Evolutionary conservation across 768 basidiomycete genomes (phyloP).

Genomic region (Russula sp.): DNA sequence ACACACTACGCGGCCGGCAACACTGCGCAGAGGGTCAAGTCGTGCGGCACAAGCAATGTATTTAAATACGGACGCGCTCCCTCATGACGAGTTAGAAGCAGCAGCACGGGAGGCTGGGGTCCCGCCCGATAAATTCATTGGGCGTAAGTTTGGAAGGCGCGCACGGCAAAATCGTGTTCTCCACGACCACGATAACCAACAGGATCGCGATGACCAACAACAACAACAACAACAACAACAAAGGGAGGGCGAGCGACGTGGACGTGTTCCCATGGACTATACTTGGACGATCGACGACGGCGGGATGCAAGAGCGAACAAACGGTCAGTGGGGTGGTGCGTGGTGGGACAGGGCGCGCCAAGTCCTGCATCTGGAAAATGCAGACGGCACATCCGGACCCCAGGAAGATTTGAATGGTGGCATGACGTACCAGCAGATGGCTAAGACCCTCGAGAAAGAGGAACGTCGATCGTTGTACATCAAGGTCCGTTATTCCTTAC

Average conservation of each 20-base stretch:
- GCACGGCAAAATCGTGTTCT: background rate
- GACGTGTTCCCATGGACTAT: constrained; percentile 16
- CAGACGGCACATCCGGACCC: background rate
- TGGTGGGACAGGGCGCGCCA: constrained; percentile 17
- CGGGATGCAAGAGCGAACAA: background rate
- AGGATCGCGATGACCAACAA: background rate
- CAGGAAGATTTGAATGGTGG: constrained; percentile 6
- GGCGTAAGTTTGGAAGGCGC: constrained; percentile 26
- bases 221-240: background rate
- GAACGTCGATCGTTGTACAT: constrained; percentile 56
- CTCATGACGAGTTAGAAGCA: constrained; percentile 51
- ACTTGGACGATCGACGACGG: constrained; percentile 23
- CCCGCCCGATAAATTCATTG: constrained; percentile 47
- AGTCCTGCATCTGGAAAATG: background rate
- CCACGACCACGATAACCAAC: background rate
- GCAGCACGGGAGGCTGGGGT: constrained; percentile 69
- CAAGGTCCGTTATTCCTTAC: constrained; percentile 42
- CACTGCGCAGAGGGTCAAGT: constrained; percentile 22
- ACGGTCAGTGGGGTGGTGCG: background rate
- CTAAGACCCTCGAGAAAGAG: constrained; percentile 32
- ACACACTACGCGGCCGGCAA: constrained; percentile 8
- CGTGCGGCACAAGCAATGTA: constrained; percentile 44
- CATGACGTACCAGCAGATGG: constrained; percentile 29
- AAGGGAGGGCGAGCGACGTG: background rate
- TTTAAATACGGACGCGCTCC: constrained; percentile 62